These are phyloP conservation scores for Colletotrichum noveboracense DNA, from an alignment of 2,329 filamentous ascomycete species.

Conservation along the genomic window DNA sequence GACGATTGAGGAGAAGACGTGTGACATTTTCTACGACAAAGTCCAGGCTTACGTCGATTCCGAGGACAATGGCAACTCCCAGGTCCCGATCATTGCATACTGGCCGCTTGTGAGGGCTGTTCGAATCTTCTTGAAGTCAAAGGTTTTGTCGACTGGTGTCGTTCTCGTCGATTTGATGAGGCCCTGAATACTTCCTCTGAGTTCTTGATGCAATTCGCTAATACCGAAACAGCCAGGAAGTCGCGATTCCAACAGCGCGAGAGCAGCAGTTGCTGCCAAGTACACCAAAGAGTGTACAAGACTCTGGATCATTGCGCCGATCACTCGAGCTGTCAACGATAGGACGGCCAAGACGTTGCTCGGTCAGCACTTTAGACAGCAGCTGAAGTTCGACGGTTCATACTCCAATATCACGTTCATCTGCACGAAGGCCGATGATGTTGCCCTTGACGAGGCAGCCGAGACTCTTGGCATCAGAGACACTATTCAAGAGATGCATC, in stretches of 20 bases:
- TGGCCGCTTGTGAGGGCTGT: conserved; percentile 62
- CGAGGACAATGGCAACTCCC: not conserved
- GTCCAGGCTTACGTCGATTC: conserved; percentile 7
- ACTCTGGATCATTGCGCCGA: conserved; percentile 68
- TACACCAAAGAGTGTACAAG: conserved; percentile 67
- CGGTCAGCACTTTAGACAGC: conserved; percentile 61
- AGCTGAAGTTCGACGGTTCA: conserved; percentile 63
- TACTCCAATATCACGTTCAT: conserved; percentile 63
- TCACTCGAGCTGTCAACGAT: conserved; percentile 64
- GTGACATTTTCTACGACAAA: not conserved
- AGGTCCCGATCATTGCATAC: conserved; percentile 29
- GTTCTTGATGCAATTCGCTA: not conserved
- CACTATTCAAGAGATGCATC: not conserved
- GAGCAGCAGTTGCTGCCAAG: conserved; percentile 59
- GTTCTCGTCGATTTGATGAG: conserved; percentile 51
- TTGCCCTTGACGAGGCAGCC: conserved; percentile 40
- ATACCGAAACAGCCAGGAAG: conserved; percentile 50
- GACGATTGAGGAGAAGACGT: not conserved
- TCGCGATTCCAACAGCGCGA: conserved; percentile 64
- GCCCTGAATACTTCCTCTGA: conserved; percentile 19
- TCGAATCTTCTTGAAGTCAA: conserved; percentile 37
- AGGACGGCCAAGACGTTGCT: conserved; percentile 62
- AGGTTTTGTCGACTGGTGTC: conserved; percentile 37
- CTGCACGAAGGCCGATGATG: conserved; percentile 68
- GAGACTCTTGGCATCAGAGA: conserved; percentile 34